Evolutionary conservation across 2,329 filamentous ascomycete genomes (phyloP), one percentile per base, ranked within the genome.

Genomic region (Venturia nashicola): DNA sequence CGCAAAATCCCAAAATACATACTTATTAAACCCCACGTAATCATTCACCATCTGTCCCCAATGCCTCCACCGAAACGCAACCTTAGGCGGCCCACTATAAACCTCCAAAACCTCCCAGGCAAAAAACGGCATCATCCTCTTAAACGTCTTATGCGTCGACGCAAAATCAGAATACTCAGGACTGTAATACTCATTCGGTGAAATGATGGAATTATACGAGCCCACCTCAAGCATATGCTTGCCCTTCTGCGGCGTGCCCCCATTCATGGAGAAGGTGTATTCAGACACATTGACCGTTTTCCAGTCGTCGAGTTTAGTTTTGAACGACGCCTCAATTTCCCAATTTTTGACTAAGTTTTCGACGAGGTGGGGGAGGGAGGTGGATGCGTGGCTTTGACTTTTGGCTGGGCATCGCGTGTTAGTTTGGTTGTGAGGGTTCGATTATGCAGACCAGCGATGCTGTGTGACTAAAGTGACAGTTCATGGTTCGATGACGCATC

Each of bases 321-420:
- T 88, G 80, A 86, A 87, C 0, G 83, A 87, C 0, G 86, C 86
- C 72, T 88, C 86, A 61, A 88, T 82, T 72, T 88, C 86, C 86
- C 86, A 88, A 72, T 88, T 88, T 76, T 88, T 88, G 70, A 88
- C 85, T 1, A 88, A 80, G 70, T 88, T 88, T 71, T 88, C 82
- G 46, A 88, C 85, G 5, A 88, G 79, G 60, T 80, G 74, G 16
- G 82, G 80, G 2, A 88, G 79, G 64, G 80, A 84, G 43, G 78
- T 79, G 3, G 83, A 76, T 57, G 74, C 73, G 71, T 88, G 86
- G 68, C 74, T 79, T 72, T 76, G 78, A 43, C 74, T 77, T 72
- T 85, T 87, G 62, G 82, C 85, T 88, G 46, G 6, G 11, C 1
- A 3, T 69, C 34, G 16, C n/a, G 9, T 36, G 36, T 34, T 54